Percentiles rank a stretch among this genome's conserved stretches.
These are phyloP conservation scores for Dendrobium nobile DNA, from an alignment of 106 monocot genomes.

Conservation along the genomic window DNA sequence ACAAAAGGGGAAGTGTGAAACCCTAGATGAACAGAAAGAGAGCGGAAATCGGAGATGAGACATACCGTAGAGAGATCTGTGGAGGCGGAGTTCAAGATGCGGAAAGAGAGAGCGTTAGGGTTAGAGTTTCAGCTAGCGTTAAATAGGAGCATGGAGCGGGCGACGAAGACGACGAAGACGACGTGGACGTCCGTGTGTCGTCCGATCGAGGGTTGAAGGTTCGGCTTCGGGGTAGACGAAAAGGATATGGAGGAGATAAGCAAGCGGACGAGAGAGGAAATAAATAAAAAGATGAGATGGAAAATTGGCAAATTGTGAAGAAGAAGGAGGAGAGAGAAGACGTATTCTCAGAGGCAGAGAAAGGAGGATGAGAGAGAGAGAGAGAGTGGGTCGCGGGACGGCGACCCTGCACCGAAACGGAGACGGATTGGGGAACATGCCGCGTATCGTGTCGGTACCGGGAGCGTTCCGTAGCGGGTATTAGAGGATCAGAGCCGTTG, in stretches of 20 bases:
- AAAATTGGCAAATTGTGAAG: not conserved
- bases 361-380: not conserved
- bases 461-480: not conserved
- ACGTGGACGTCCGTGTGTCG: slow-evolving; percentile 54
- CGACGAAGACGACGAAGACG: slow-evolving; percentile 33
- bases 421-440: not conserved
- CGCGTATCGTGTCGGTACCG: slow-evolving; percentile 3
- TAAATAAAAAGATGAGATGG: not conserved
- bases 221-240: not conserved
- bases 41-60: not conserved
- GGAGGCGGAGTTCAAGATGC: not conserved
- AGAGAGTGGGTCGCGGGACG: slow-evolving; percentile 16
- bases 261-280: slow-evolving; percentile 4
- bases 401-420: slow-evolving; percentile 17
- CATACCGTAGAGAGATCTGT: slow-evolving; percentile 1
- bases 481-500: not conserved
- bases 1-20: slow-evolving; percentile 7
- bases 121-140: not conserved
- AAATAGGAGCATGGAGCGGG: not conserved
- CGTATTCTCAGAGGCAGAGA: slow-evolving; percentile 2
- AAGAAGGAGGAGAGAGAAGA: not conserved
- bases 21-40: slow-evolving; percentile 10
- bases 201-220: slow-evolving; percentile 31
- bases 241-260: slow-evolving; percentile 11
- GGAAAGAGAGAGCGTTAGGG: slow-evolving; percentile 1